These are phyloP conservation scores for Herpotrichia juniperi DNA, from an alignment of 2,329 filamentous ascomycete genomes.

Conservation along the genomic window DNA sequence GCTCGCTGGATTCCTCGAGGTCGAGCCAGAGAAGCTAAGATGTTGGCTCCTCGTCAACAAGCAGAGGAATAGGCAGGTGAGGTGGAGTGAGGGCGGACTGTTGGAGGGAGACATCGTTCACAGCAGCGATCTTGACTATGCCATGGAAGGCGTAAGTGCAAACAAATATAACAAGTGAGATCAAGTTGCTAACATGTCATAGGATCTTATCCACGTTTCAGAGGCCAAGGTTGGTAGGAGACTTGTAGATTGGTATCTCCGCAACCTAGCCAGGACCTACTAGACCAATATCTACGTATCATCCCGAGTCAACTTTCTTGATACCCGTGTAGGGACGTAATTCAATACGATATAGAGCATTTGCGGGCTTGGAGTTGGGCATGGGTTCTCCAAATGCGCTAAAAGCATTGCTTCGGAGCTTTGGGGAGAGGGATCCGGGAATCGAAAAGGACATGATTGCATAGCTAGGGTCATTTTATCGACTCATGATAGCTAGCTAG, in stretches of 20 bases:
- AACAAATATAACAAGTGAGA: slow-evolving; percentile 2
- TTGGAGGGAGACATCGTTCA: slow-evolving; percentile 92
- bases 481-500: not conserved
- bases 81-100: slow-evolving; percentile 89
- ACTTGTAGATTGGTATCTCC: slow-evolving; percentile 98
- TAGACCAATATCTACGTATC: slow-evolving; percentile 57
- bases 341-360: slow-evolving; percentile 34
- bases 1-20: slow-evolving; percentile 94
- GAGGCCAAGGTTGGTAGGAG: slow-evolving; percentile 98
- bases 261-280: slow-evolving; percentile 95
- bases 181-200: slow-evolving; percentile 27
- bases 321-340: slow-evolving; percentile 9
- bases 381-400: slow-evolving; percentile 31
- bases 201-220: slow-evolving; percentile 98
- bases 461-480: not conserved
- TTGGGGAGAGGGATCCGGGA: not conserved
- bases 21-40: slow-evolving; percentile 93
- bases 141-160: slow-evolving; percentile 84
- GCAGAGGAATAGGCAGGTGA: slow-evolving; percentile 94
- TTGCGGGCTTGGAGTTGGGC: slow-evolving; percentile 39
- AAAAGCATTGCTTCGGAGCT: slow-evolving; percentile 32
- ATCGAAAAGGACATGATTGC: not conserved
- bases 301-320: slow-evolving; percentile 1
- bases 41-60: slow-evolving; percentile 97
- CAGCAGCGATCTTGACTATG: slow-evolving; percentile 95